A percentile compares a stretch with the other conserved stretches of the same genome.
These are phyloP conservation scores for Yamadazyma aaseri DNA, from an alignment of 1,139 yeast species.

Conservation along the genomic window DNA sequence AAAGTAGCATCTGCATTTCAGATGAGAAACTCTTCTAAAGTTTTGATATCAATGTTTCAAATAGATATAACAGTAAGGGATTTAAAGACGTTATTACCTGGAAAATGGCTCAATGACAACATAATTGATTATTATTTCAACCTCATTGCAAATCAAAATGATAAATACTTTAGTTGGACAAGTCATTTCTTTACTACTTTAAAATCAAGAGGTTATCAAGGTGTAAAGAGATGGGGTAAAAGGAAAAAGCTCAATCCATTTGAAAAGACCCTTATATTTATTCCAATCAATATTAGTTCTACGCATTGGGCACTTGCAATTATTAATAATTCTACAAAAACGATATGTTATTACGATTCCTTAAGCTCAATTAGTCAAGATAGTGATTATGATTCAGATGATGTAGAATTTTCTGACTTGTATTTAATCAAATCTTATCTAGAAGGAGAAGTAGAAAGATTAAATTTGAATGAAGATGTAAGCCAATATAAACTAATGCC, in stretches of 20 bases:
- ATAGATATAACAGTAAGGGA: conserved; percentile 69
- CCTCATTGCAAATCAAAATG: conserved; percentile 44
- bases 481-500: conserved; percentile 31
- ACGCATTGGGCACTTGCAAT: conserved; percentile 94
- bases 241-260: conserved; percentile 72
- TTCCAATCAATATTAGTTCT: conserved; percentile 79
- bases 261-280: conserved; percentile 61
- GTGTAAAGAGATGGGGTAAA: conserved; percentile 89
- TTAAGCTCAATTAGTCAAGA: conserved; percentile 57
- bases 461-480: conserved; percentile 33
- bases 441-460: conserved; percentile 52
- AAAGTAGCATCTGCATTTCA: conserved; percentile 21
- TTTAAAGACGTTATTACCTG: conserved; percentile 64
- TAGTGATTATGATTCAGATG: conserved; percentile 28
- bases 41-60: conserved; percentile 29
- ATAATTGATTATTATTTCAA: conserved; percentile 81
- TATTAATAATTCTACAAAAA: conserved; percentile 57
- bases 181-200: conserved; percentile 84
- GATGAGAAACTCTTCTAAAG: conserved; percentile 14
- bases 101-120: conserved; percentile 88
- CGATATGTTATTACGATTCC: conserved; percentile 78
- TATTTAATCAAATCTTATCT: conserved; percentile 58
- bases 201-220: conserved; percentile 68
- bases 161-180: conserved; percentile 67
- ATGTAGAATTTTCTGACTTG: conserved; percentile 23